Evolutionary conservation across 2,329 filamentous ascomycete genomes (phyloP), one percentile per base, ranked within the genome.

Genomic region (Coniochaeta hoffmannii): DNA sequence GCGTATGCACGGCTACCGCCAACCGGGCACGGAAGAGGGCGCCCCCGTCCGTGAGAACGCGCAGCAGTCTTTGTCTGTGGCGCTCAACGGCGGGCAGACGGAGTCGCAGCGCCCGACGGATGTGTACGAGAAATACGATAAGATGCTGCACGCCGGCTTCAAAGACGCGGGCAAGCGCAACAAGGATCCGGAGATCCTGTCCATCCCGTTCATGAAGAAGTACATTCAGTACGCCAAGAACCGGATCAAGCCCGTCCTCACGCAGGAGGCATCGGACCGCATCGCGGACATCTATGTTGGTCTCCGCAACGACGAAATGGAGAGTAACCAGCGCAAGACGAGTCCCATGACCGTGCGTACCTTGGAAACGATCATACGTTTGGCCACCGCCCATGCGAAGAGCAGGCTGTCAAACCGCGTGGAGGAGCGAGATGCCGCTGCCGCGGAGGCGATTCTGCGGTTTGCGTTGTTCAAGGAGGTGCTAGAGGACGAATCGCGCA

Each of bases 381-480:
- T 99, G 17, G 89, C 94, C 5, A 97, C 93, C 0, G 94, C 94
- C 1, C 94, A 99, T 64, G 94, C 94, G 58, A 99, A 97, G 73
- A 84, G 92, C 7, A 85, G 94, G 30, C 78, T 99, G 7, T 96
- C 91, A 1, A 91, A 84, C 66, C 80, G 90, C 38, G 90, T 99
- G 2, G 92, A 97, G 61, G 88, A 96, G 68, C 86, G 87, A 55
- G 94, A 99, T 69, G 92, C 93, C 1, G 75, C 89, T 54, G 86
- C 91, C 32, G 94, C 94, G 10, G 93, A 99, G 69, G 81, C 85
- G 9, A 96, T 99, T 61, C 75, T 99, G 31, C 84, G 94, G 17
- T 99, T 97, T 66, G 95, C 94, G 2, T 80, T 99, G 34, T 99
- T 99, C 81, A 97, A 97, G 70, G 94, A 99, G 74, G 86, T 99